Conservation (phyloP, 306 rosid genomes). For the Vigna angularis region DNA sequence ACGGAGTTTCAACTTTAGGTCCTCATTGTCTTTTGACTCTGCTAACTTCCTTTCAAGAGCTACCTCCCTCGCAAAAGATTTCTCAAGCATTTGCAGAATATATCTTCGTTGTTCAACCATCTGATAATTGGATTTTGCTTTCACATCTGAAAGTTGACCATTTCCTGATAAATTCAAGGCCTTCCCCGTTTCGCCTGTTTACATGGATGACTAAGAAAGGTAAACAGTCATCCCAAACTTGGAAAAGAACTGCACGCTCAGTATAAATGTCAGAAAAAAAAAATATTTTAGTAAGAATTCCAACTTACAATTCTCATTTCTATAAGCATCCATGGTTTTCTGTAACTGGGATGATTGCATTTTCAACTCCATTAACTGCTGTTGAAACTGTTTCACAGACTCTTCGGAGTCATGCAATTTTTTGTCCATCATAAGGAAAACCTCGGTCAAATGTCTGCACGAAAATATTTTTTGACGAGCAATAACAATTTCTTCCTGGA, state of each 20-base stretch:
- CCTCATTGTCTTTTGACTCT: constrained; percentile 78
- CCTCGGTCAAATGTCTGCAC: constrained; percentile 73
- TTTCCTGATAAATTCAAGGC: constrained; percentile 53
- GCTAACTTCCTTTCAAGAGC: constrained; percentile 83
- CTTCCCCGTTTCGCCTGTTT: constrained; percentile 65
- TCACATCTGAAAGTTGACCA: constrained; percentile 47
- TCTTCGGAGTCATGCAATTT: constrained; percentile 76
- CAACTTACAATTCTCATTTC: constrained; percentile 61
- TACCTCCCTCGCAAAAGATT: constrained; percentile 85
- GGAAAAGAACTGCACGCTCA: constrained; percentile 26
- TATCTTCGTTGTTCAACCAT: constrained; percentile 75
- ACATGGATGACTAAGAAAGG: constrained; percentile 45
- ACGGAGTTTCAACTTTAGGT: constrained; percentile 76
- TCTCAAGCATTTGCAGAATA: constrained; percentile 89
- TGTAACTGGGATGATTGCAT: constrained; percentile 78
- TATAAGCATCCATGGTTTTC: constrained; percentile 65
- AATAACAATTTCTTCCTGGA: constrained; percentile 68
- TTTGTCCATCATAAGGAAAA: constrained; percentile 59
- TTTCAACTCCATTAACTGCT: constrained; percentile 76
- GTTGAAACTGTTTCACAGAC: constrained; percentile 70
- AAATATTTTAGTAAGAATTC: constrained; percentile 27
- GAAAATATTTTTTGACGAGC: constrained; percentile 73
- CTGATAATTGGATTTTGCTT: constrained; percentile 59
- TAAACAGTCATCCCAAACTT: constrained; percentile 41
- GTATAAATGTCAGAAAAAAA: constrained; percentile 14